Conservation (phyloP, 1,284 basidiomycete species). For the Fomitopsis schrenkii region DNA sequence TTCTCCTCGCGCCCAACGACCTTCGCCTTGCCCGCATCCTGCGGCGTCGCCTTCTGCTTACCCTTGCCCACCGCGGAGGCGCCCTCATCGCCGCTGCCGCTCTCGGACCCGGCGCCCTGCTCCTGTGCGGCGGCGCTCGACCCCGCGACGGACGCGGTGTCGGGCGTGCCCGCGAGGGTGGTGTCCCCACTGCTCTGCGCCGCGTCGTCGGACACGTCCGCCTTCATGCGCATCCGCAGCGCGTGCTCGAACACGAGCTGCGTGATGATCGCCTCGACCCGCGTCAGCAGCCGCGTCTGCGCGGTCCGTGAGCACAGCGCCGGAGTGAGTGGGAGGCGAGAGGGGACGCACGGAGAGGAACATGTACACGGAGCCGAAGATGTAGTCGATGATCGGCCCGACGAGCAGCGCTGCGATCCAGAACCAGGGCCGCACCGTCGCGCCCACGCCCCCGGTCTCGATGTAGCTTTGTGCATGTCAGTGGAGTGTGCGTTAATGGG, state of each 20-base stretch:
- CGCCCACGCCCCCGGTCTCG: conserved; percentile 35
- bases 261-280: conserved; percentile 47
- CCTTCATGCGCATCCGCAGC: conserved; percentile 48
- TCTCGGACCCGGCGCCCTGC: conserved; percentile 13
- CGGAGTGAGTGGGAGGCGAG: neutral
- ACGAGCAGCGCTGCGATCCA: conserved; percentile 64
- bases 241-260: conserved; percentile 57
- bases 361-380: conserved; percentile 45
- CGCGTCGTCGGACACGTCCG: conserved; percentile 17
- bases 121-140: conserved; percentile 2
- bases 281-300: conserved; percentile 34
- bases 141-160: conserved; percentile 22
- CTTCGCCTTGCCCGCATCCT: conserved; percentile 12
- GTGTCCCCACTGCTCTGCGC: conserved; percentile 6
- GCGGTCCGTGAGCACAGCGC: neutral
- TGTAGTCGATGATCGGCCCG: conserved; percentile 43
- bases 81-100: conserved; percentile 3
- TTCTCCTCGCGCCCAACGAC: conserved; percentile 11
- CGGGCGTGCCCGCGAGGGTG: conserved; percentile 21
- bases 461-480: conserved; percentile 32
- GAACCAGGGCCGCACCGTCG: conserved; percentile 44
- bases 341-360: conserved; percentile 36
- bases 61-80: conserved; percentile 6
- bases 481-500: neutral
- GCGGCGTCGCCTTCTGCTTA: conserved; percentile 9